Evolutionary conservation across 148 eudicot genomes (phyloP).

Genomic region (Rheum nobile): DNA sequence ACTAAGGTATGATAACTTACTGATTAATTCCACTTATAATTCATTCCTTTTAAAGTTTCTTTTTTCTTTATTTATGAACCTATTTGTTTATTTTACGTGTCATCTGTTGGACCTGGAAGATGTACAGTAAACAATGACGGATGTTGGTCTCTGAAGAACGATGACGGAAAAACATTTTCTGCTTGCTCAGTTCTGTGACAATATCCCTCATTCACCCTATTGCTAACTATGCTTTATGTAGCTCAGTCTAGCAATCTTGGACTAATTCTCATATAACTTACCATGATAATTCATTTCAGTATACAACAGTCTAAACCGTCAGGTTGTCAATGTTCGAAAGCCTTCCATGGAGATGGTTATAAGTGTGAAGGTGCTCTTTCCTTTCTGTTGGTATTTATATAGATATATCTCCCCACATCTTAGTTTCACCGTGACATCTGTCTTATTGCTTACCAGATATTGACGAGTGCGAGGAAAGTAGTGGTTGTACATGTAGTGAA

Average conservation of each 20-base stretch:
- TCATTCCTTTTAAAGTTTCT: background rate
- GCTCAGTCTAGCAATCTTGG: too few relatives aligned
- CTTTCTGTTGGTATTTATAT: too few relatives aligned
- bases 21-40: too few relatives aligned
- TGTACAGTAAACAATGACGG: constrained; percentile 66
- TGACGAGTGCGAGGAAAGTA: constrained; percentile 58
- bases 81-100: background rate
- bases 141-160: constrained; percentile 62
- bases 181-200: constrained; percentile 63
- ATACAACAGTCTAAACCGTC: constrained; percentile 35
- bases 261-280: constrained; percentile 9
- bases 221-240: too few relatives aligned
- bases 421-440: background rate
- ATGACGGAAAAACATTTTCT: constrained; percentile 39
- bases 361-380: constrained; percentile 55
- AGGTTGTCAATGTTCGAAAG: constrained; percentile 71
- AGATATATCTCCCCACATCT: too few relatives aligned
- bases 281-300: background rate
- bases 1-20: too few relatives aligned
- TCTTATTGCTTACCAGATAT: constrained; percentile 31
- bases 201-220: too few relatives aligned
- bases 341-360: constrained; percentile 70
- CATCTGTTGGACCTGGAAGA: constrained; percentile 86
- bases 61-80: background rate
- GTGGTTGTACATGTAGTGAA: constrained; percentile 60